These are phyloP conservation scores for Oryza glaberrima DNA, from an alignment of 176 grass and related monocot genomes.

Conservation along the genomic window DNA sequence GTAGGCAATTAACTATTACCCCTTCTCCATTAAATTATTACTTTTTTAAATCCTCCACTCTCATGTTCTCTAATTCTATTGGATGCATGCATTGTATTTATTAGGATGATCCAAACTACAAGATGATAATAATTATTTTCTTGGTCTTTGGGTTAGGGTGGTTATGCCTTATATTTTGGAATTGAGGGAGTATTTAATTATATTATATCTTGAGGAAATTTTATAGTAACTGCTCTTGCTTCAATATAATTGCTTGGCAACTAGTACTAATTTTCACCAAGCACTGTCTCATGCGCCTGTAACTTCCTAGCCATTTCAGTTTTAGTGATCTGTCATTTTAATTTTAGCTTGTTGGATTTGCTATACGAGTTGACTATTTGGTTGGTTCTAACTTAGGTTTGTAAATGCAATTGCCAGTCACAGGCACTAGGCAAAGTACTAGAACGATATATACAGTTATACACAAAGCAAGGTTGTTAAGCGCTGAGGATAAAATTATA, in stretches of 20 bases:
- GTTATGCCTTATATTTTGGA: too few relatives aligned
- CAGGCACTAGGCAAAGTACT: background rate
- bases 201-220: background rate
- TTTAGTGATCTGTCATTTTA: background rate
- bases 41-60: too few relatives aligned
- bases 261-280: background rate
- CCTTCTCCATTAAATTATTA: too few relatives aligned
- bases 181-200: background rate
- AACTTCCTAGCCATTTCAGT: background rate
- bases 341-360: background rate
- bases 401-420: background rate
- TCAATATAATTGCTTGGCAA: constrained; percentile 17
- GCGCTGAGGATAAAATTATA: background rate
- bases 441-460: background rate
- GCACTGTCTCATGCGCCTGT: background rate
- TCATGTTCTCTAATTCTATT: too few relatives aligned
- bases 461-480: background rate
- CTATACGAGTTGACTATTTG: constrained; percentile 9
- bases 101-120: too few relatives aligned
- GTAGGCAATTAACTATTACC: too few relatives aligned
- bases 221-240: background rate
- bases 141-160: too few relatives aligned
- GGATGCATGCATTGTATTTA: too few relatives aligned
- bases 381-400: background rate
- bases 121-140: too few relatives aligned